A percentile compares a stretch with the other conserved stretches of the same genome.
Evolutionary conservation across 2,329 filamentous ascomycete species (phyloP).

Genomic region (Rhytidhysteron rufulum): DNA sequence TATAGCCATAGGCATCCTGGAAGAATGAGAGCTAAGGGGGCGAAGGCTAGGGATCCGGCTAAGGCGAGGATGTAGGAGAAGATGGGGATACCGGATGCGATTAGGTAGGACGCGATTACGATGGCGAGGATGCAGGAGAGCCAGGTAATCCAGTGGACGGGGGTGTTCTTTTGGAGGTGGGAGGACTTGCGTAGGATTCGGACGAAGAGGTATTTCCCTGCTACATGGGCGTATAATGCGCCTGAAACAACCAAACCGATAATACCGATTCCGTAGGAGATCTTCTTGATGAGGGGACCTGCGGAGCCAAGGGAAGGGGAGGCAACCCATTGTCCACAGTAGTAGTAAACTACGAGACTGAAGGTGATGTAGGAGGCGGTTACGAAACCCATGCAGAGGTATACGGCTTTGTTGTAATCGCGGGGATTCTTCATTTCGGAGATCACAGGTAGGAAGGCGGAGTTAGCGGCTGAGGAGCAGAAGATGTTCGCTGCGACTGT

Average conservation of each 20-base stretch:
- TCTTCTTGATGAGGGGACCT: constrained; percentile 57
- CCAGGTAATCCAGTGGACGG: constrained; percentile 52
- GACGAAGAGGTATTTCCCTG: constrained; percentile 55
- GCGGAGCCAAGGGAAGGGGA: constrained; percentile 60
- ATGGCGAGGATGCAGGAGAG: constrained; percentile 43
- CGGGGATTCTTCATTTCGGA: constrained; percentile 38
- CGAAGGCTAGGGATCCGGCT: constrained; percentile 49
- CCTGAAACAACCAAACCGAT: constrained; percentile 52
- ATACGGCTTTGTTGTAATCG: constrained; percentile 60
- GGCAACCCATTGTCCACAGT: constrained; percentile 60
- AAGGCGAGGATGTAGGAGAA: constrained; percentile 52
- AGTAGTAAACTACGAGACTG: constrained; percentile 58
- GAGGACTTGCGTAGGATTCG: constrained; percentile 49
- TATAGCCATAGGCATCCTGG: constrained; percentile 52
- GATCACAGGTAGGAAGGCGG: constrained; percentile 61
- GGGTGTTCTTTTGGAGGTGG: constrained; percentile 51
- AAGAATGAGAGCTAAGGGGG: constrained; percentile 47
- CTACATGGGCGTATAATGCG: constrained; percentile 47
- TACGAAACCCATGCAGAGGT: constrained; percentile 56
- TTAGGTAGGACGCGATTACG: constrained; percentile 44
- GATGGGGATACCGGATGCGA: constrained; percentile 53
- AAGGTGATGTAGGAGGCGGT: constrained; percentile 57
- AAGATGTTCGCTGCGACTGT: constrained; percentile 58
- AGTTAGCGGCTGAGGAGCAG: constrained; percentile 56
- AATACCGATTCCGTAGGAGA: constrained; percentile 58